These are phyloP conservation scores for Globisporangium cederbergense DNA, from an alignment of 352 stramenopile genomes.

Conservation along the genomic window DNA sequence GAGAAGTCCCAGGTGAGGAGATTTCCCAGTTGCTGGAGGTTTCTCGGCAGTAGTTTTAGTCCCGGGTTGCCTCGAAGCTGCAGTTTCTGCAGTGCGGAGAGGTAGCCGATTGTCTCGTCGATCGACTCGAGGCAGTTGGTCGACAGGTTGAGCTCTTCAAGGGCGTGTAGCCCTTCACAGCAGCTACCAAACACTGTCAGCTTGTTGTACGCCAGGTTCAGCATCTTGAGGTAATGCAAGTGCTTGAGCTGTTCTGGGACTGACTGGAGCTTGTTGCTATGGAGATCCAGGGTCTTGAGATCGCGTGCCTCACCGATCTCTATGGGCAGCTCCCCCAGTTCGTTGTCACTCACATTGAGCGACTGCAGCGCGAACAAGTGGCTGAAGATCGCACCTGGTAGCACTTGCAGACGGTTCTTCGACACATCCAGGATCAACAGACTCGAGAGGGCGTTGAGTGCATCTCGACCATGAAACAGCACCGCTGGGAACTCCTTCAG, in stretches of 20 bases:
- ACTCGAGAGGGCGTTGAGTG: slow-evolving; percentile 48
- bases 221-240: slow-evolving; percentile 35
- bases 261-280: slow-evolving; percentile 42
- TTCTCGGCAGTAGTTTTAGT: slow-evolving; percentile 39
- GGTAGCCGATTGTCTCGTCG: slow-evolving; percentile 30
- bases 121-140: slow-evolving; percentile 42
- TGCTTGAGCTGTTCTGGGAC: slow-evolving; percentile 29
- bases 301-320: slow-evolving; percentile 56
- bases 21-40: slow-evolving; percentile 33
- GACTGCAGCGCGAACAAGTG: slow-evolving; percentile 58
- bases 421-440: slow-evolving; percentile 65
- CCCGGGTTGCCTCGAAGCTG: slow-evolving; percentile 34
- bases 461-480: slow-evolving; percentile 51
- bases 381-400: slow-evolving; percentile 48
- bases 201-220: slow-evolving; percentile 46
- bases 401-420: slow-evolving; percentile 39
- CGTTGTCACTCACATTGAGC: slow-evolving; percentile 54
- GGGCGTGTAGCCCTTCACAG: slow-evolving; percentile 29
- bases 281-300: slow-evolving; percentile 40
- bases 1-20: slow-evolving; percentile 42
- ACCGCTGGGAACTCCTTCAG: slow-evolving; percentile 39
- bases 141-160: slow-evolving; percentile 55
- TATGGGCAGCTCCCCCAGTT: slow-evolving; percentile 36
- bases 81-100: slow-evolving; percentile 36
- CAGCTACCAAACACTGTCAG: slow-evolving; percentile 43